Evolutionary conservation across 306 rosid species (phyloP).

Genomic region (Mimosa bimucronata): DNA sequence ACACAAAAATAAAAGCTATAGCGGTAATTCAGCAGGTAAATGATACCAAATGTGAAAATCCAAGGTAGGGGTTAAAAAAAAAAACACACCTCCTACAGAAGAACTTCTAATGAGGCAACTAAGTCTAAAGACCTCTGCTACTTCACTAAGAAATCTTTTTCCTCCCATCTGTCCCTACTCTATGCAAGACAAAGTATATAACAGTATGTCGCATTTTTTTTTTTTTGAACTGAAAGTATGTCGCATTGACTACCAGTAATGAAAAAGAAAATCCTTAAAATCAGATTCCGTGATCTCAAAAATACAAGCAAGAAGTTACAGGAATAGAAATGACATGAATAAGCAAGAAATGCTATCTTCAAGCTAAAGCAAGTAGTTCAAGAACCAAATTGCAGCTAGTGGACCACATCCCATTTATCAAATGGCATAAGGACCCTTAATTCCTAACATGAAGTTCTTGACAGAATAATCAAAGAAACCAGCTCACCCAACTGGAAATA

Average conservation of each 20-base stretch:
- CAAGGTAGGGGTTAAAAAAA: background rate
- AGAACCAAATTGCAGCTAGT: background rate
- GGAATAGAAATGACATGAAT: background rate
- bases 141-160: background rate
- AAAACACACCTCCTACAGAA: background rate
- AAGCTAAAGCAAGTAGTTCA: background rate
- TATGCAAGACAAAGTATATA: background rate
- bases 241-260: background rate
- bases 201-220: too few relatives aligned
- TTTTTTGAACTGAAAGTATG: too few relatives aligned
- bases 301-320: background rate
- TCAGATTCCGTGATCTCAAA: background rate
- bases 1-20: slow-evolving; percentile 15
- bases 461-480: background rate
- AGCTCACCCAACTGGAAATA: background rate
- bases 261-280: background rate
- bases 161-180: background rate
- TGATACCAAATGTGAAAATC: background rate
- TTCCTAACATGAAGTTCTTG: background rate
- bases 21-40: background rate
- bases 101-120: background rate
- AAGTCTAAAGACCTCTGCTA: background rate
- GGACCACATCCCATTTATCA: background rate
- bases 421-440: background rate
- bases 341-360: background rate